phyloP scores from a whole-genome alignment of 805 yeast species.

The Starmerella floricola region DNA sequence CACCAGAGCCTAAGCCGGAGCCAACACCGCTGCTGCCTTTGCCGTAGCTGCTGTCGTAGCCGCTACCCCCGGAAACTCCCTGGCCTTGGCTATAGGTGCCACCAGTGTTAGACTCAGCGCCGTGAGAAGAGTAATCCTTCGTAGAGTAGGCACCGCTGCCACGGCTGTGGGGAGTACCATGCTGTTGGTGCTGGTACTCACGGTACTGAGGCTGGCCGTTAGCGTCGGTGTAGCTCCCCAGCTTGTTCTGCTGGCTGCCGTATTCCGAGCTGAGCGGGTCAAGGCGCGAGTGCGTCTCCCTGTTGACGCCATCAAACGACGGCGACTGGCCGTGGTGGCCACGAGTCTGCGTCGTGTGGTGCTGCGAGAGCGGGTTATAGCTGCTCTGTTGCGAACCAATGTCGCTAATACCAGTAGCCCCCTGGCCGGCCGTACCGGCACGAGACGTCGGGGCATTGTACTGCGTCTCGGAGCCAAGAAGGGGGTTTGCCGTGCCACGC shows the following conservation, averaged over 20 bases:
- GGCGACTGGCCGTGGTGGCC: slow-evolving; percentile 7
- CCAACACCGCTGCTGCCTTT: too few species aligned
- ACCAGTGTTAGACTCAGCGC: not conserved
- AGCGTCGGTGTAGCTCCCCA: not conserved
- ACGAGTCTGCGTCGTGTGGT: too few species aligned
- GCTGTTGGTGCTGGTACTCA: not conserved
- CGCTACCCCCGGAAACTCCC: too few species aligned
- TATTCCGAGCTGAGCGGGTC: slow-evolving; percentile 15
- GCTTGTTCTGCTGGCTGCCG: not conserved
- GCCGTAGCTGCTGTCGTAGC: not conserved
- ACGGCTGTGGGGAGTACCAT: not conserved
- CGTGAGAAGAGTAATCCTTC: not conserved
- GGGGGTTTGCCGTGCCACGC: slow-evolving; percentile 5
- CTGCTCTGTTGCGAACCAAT: slow-evolving; percentile 1
- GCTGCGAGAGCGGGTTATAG: not conserved
- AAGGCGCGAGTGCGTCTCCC: slow-evolving; percentile 13
- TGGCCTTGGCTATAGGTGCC: too few species aligned
- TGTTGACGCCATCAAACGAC: slow-evolving; percentile 7
- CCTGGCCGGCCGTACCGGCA: too few species aligned
- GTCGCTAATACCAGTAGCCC: slow-evolving; percentile 10
- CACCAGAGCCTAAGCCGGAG: too few species aligned
- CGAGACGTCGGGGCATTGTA: slow-evolving; percentile 8
- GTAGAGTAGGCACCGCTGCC: not conserved
- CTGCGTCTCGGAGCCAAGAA: slow-evolving; percentile 6
- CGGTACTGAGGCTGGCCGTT: not conserved